A percentile compares a stretch with the other conserved stretches of the same genome.
phyloP scores from a whole-genome alignment of 1,284 basidiomycete genomes.

The Psilocybe mexicana region DNA sequence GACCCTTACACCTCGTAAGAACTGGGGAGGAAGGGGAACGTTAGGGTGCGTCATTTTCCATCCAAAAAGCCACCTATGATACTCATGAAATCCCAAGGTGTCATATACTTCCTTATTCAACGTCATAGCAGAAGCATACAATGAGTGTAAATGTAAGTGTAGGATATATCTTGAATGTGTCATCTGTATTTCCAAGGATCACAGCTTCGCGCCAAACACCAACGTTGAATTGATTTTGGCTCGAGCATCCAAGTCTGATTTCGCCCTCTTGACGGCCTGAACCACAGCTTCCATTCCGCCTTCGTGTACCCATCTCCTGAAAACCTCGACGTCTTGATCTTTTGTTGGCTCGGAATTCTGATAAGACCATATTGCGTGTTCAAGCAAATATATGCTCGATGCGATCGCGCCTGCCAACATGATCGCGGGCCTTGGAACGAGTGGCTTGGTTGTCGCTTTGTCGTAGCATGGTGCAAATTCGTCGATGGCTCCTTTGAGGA shows the following conservation, averaged over 20 bases:
- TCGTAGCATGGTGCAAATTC: constrained; percentile 38
- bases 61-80: no score
- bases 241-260: constrained; percentile 29
- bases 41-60: constrained; percentile 60
- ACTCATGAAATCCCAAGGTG: constrained; percentile 46
- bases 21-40: constrained; percentile 72
- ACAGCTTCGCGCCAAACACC: constrained; percentile 31
- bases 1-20: constrained; percentile 44
- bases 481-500: constrained; percentile 38
- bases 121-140: constrained; percentile 11
- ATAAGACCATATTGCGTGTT: constrained; percentile 64
- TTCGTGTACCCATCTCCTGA: constrained; percentile 59
- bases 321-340: constrained; percentile 50
- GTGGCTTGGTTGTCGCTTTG: constrained; percentile 36
- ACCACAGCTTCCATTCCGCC: constrained; percentile 44
- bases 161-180: constrained; percentile 1
- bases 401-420: constrained; percentile 56
- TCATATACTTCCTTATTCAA: constrained; percentile 61
- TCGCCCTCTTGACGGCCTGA: constrained; percentile 41
- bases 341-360: constrained; percentile 30
- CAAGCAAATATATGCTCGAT: constrained; percentile 56
- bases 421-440: constrained; percentile 57
- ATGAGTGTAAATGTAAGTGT: constrained; percentile 5
- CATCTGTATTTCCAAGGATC: neutral
- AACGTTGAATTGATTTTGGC: constrained; percentile 37